Conservation (phyloP, 306 rosid genomes). For the Sophora flavescens region DNA sequence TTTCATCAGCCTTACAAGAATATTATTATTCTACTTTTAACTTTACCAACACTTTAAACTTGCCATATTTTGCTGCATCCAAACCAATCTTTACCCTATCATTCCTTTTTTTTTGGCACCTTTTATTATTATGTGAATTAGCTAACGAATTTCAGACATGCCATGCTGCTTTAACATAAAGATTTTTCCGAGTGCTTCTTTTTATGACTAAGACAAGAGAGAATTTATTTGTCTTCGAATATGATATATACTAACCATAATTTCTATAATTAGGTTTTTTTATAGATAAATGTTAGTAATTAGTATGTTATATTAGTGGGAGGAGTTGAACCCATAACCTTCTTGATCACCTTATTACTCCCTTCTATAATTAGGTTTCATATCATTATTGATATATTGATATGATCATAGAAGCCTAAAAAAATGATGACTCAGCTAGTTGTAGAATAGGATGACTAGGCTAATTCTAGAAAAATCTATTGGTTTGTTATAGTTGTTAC, state of each 20-base stretch:
- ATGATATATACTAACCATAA: background rate
- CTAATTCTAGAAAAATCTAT: too few relatives aligned
- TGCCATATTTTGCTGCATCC: slow-evolving; percentile 23
- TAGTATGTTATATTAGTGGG: too few relatives aligned
- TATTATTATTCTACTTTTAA: background rate
- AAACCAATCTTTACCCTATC: slow-evolving; percentile 3
- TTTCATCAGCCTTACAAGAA: slow-evolving; percentile 24
- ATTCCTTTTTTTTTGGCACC: background rate
- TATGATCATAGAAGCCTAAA: too few relatives aligned
- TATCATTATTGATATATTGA: too few relatives aligned
- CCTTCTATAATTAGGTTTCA: too few relatives aligned
- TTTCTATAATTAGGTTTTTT: too few relatives aligned
- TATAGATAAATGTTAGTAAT: too few relatives aligned
- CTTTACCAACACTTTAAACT: background rate
- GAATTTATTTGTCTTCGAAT: background rate
- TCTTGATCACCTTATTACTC: too few relatives aligned
- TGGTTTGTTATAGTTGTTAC: too few relatives aligned
- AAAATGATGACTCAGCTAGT: too few relatives aligned
- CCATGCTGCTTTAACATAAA: slow-evolving; percentile 33
- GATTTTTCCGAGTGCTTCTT: slow-evolving; percentile 38
- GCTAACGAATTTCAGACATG: slow-evolving; percentile 23
- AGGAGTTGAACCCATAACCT: too few relatives aligned
- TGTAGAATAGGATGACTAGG: too few relatives aligned
- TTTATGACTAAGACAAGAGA: slow-evolving; percentile 41
- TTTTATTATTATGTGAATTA: slow-evolving; percentile 4